These are phyloP conservation scores for Irpex lacteus DNA, from an alignment of 1,284 basidiomycete species.

Conservation along the genomic window DNA sequence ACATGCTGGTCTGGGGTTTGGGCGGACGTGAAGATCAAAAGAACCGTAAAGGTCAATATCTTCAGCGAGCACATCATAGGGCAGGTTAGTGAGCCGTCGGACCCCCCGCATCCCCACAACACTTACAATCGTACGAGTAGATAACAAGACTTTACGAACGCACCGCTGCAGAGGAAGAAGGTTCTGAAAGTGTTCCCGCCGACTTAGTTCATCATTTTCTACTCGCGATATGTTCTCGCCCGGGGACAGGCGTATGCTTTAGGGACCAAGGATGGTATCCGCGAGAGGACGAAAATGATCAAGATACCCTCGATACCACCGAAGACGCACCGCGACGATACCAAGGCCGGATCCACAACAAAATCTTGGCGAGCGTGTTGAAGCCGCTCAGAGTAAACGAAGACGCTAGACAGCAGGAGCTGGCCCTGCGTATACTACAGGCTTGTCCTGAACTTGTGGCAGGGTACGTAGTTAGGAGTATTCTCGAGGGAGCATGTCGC, in stretches of 20 bases:
- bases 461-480: constrained; percentile 43
- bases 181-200: constrained; percentile 61
- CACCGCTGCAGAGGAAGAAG: constrained; percentile 44
- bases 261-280: constrained; percentile 90
- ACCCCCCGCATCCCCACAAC: not conserved
- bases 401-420: constrained; percentile 82
- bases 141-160: constrained; percentile 70
- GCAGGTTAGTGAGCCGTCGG: constrained; percentile 42
- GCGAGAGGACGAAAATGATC: constrained; percentile 47
- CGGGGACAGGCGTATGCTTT: constrained; percentile 87
- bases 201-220: constrained; percentile 88
- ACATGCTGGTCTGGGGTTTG: constrained; percentile 68
- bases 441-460: constrained; percentile 87
- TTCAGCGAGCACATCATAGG: constrained; percentile 64
- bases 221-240: constrained; percentile 81
- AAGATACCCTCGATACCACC: constrained; percentile 33
- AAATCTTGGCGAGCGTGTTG: constrained; percentile 77
- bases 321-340: constrained; percentile 34
- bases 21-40: constrained; percentile 66
- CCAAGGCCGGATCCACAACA: constrained; percentile 71
- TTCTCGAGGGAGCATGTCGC: constrained; percentile 1
- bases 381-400: constrained; percentile 78
- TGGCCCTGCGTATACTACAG: constrained; percentile 74
- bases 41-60: constrained; percentile 63
- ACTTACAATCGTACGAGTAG: constrained; percentile 32